These are phyloP conservation scores for Melocanna baccifera DNA, from an alignment of 176 grass and related monocot species.

Conservation along the genomic window DNA sequence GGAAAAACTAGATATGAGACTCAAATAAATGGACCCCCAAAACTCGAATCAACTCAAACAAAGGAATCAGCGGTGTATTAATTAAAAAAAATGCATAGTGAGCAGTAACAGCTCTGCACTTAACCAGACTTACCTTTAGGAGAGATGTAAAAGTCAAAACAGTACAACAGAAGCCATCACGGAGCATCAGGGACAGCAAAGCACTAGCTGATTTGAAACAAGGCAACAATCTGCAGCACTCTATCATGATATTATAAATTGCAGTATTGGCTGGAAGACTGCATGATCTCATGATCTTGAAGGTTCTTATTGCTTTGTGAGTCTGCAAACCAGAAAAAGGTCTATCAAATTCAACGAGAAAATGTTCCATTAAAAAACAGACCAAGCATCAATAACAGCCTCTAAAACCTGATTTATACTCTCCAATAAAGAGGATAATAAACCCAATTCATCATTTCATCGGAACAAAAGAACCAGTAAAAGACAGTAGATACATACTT, in stretches of 20 bases:
- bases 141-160: conserved; percentile 68
- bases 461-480: background rate
- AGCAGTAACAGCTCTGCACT: background rate
- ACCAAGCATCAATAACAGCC: conserved; percentile 12
- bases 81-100: background rate
- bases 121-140: conserved; percentile 34
- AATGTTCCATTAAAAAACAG: background rate
- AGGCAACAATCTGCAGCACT: conserved; percentile 61
- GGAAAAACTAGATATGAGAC: conserved; percentile 23
- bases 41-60: conserved; percentile 25
- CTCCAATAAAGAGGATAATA: background rate
- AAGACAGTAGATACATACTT: conserved; percentile 48
- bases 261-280: conserved; percentile 48
- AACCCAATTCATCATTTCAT: background rate
- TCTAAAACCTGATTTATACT: background rate
- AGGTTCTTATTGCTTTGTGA: conserved; percentile 58
- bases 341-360: conserved; percentile 6
- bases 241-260: conserved; percentile 84
- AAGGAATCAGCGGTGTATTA: background rate
- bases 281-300: conserved; percentile 65
- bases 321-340: conserved; percentile 48
- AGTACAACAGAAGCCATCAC: conserved; percentile 59
- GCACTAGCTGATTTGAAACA: conserved; percentile 60
- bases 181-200: conserved; percentile 82
- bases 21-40: background rate